Base-by-base conservation (phyloP, 257 asterid genomes). In the Verbena officinalis region DNA sequence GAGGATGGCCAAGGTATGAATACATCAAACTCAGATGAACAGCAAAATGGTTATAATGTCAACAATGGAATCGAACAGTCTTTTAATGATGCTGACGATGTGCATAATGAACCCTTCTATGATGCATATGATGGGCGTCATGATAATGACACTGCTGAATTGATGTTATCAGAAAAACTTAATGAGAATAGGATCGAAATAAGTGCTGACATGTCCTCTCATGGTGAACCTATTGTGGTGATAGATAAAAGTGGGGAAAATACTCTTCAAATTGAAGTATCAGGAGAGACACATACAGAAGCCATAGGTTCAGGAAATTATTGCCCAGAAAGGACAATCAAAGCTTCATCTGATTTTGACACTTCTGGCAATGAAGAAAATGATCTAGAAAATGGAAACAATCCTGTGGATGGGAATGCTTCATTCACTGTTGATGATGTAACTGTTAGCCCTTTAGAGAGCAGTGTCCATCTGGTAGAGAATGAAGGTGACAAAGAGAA, bases 381-480 rank as follows among this genome's bases (percentile, higher is more conserved):
- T 19, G 40, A 38, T 60, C 67, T 43, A 51, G 63, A 20, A 17
- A 65, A 67, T 59, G 76, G 36, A 5, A 57, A 66, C 40, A 24
- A 67, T 56, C 34, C 33, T 62, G 52, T 23, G 14, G 48, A 64
- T 12, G 53, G 16, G 48, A 56, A 58, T 55, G 30, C 52, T 76
- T 56, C 56, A 15, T 42, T 42, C 27, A 23, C 64, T 60, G 53
- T 13, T 46, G 65, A 50, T 45, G 71, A 62, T 61, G 61, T 9
- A 19, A 34, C 54, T n/a, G 12, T 21, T 12, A 68, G 57, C 17
- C 20, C 71, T 62, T 44, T 49, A 40, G 79, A 79, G 62, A 62
- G 63, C 51, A 62, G 54, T 62, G 72, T 48, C 14, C 72, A 64
- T 66, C 64, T 73, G 71, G 84, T 40, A 33, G 80, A 39, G 57